Evolutionary conservation across 768 basidiomycete species (phyloP).

Genomic region (Melanogaster broomeanus): DNA sequence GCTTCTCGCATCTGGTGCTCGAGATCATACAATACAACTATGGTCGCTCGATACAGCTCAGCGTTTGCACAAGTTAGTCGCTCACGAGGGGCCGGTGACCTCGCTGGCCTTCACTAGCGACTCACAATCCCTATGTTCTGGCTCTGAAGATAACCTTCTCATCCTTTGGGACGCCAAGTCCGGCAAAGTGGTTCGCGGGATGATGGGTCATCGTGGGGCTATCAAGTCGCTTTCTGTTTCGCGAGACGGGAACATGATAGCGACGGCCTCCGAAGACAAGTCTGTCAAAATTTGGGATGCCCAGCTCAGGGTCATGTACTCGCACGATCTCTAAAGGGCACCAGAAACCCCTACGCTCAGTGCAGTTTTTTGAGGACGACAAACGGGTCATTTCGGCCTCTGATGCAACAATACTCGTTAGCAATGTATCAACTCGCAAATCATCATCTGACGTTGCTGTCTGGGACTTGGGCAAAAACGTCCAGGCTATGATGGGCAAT

Average conservation of each 20-base stretch:
- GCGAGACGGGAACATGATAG: constrained; percentile 12
- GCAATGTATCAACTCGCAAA: constrained; percentile 1
- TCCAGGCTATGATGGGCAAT: background rate
- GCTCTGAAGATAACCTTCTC: constrained; percentile 22
- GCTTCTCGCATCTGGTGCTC: constrained; percentile 19
- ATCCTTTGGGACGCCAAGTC: constrained; percentile 23
- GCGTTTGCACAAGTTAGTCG: constrained; percentile 7
- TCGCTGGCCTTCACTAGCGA: constrained; percentile 23
- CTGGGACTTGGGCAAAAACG: constrained; percentile 2
- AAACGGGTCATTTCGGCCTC: constrained; percentile 4
- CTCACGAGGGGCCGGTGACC: constrained; percentile 19
- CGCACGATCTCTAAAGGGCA: constrained; percentile 9
- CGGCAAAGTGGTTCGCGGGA: constrained; percentile 12
- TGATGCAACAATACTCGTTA: background rate
- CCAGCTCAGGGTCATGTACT: constrained; percentile 6
- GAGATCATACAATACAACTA: constrained; percentile 16
- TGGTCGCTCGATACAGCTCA: constrained; percentile 23
- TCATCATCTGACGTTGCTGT: constrained; percentile 1
- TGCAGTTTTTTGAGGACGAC: constrained; percentile 10
- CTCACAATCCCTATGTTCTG: constrained; percentile 19
- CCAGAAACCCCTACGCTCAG: background rate
- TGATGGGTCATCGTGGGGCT: constrained; percentile 21
- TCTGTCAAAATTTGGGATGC: constrained; percentile 20
- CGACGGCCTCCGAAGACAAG: constrained; percentile 18
- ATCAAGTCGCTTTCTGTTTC: constrained; percentile 18